Evolutionary conservation across 495 filamentous ascomycete genomes (phyloP).

Genomic region (Pyrenula massariospora): DNA sequence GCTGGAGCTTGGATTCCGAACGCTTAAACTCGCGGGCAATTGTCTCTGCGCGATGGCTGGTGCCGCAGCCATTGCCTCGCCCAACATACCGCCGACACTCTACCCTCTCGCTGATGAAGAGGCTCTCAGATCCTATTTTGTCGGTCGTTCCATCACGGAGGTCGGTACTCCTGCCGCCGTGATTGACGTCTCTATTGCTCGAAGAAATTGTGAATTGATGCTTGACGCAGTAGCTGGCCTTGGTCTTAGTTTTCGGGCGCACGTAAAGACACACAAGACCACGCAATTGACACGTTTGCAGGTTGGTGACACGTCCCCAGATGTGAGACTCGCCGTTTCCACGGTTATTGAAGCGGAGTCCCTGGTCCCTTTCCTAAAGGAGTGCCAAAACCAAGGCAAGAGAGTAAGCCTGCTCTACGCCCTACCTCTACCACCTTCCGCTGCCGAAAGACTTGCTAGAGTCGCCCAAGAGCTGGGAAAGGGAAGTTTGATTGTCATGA

Average conservation of each 20-base stretch:
- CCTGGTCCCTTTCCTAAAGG: slow-evolving; percentile 47
- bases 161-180: slow-evolving; percentile 58
- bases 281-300: slow-evolving; percentile 62
- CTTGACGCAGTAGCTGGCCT: slow-evolving; percentile 37
- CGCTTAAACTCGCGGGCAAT: no score
- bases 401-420: slow-evolving; percentile 62
- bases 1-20: no score
- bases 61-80: not conserved
- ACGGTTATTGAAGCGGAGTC: slow-evolving; percentile 68
- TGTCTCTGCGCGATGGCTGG: not conserved
- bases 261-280: slow-evolving; percentile 89
- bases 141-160: slow-evolving; percentile 49
- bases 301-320: slow-evolving; percentile 40
- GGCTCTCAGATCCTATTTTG: slow-evolving; percentile 29
- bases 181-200: slow-evolving; percentile 55
- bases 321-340: slow-evolving; percentile 62
- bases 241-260: slow-evolving; percentile 59
- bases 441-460: slow-evolving; percentile 41
- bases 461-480: slow-evolving; percentile 38
- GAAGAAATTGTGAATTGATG: slow-evolving; percentile 64
- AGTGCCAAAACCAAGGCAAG: slow-evolving; percentile 37
- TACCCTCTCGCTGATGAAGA: slow-evolving; percentile 12
- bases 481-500: slow-evolving; percentile 48
- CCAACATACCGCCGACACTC: not conserved
- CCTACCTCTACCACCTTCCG: slow-evolving; percentile 57